Conservation (phyloP, 495 filamentous ascomycete genomes). For the Barbatosphaeria neglecta region DNA sequence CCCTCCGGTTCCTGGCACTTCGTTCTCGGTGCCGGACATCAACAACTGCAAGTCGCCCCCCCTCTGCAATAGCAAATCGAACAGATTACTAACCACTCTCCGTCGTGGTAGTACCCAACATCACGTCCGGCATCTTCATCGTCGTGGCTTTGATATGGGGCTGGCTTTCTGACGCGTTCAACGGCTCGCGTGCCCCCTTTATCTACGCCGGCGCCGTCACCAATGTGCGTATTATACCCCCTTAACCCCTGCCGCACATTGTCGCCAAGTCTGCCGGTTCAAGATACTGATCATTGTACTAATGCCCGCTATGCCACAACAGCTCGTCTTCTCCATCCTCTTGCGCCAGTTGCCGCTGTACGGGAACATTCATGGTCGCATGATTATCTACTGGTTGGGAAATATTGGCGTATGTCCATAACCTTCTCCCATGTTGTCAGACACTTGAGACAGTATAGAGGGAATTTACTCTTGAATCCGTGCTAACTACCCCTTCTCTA, state of each 20-base stretch:
- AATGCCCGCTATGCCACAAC: neutral
- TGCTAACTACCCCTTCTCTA: neutral
- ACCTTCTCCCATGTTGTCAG: too few relatives aligned
- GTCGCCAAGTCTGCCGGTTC: neutral
- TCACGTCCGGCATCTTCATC: slow-evolving; percentile 19
- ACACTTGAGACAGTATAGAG: neutral
- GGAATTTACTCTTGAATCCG: too few relatives aligned
- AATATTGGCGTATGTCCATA: neutral
- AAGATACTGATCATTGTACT: too few relatives aligned
- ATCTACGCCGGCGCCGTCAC: slow-evolving; percentile 22
- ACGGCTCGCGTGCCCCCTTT: slow-evolving; percentile 25
- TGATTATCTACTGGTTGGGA: slow-evolving; percentile 15
- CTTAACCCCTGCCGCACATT: neutral
- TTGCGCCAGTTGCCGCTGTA: slow-evolving; percentile 26
- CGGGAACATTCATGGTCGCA: slow-evolving; percentile 16
- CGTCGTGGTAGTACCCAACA: neutral
- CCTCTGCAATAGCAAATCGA: neutral
- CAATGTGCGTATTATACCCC: slow-evolving; percentile 9
- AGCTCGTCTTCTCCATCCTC: slow-evolving; percentile 19
- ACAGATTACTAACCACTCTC: neutral
- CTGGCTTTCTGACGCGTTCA: slow-evolving; percentile 22
- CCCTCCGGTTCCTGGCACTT: neutral
- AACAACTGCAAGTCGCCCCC: neutral
- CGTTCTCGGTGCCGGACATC: neutral
- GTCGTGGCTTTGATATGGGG: slow-evolving; percentile 20